Evolutionary conservation across 257 asterid genomes (phyloP), one percentile per base, ranked within the genome.

Genomic region (Gentiana straminea): DNA sequence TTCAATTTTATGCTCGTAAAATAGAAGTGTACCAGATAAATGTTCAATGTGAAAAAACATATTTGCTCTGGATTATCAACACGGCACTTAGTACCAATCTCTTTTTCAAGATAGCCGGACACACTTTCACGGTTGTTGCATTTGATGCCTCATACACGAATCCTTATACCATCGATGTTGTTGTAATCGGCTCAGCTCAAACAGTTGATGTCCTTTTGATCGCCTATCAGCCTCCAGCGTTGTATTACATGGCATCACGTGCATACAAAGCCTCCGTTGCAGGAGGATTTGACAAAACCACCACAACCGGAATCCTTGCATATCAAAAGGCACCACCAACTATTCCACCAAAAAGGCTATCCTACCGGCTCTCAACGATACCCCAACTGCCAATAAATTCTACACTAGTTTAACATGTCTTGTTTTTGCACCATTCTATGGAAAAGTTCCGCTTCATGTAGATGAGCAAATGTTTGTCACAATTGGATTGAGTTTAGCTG

Each of bases 91-190:
- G 72, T 13, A 75, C 74, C 44, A 78, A 78, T 54, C 76, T 75
- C 9, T 79, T 75, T 67, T 79, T 79, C 62, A 70, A 78, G n/a
- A 65, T 79, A n/a, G 81, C 85, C 0, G 58, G 70, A 68, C 85
- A 79, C 61, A 75, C 43, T 35, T 66, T 79, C 6, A 72, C 69
- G 0, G 69, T 75, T 0, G 79, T 79, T 1, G 81, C 77, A 1
- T 75, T 48, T 0, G 84, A 79, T n/a, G 81, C 79, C 4, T 15
- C 74, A 3, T 79, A 79, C 54, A 74, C 77, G 1, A 75, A 73
- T 43, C 85, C 81, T 32, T 79, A 75, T 13, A 51, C 51, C 15
- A 73, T 77, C 7, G 52, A 62, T 53, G 64, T 64, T 0, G 52
- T 79, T 1, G 65, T 72, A 4, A 53, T 75, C n/a, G 52, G 76